Evolutionary conservation across 176 grass and related monocot genomes (phyloP), one percentile per base, ranked within the genome.

Genomic region (Aegilops tauschii): DNA sequence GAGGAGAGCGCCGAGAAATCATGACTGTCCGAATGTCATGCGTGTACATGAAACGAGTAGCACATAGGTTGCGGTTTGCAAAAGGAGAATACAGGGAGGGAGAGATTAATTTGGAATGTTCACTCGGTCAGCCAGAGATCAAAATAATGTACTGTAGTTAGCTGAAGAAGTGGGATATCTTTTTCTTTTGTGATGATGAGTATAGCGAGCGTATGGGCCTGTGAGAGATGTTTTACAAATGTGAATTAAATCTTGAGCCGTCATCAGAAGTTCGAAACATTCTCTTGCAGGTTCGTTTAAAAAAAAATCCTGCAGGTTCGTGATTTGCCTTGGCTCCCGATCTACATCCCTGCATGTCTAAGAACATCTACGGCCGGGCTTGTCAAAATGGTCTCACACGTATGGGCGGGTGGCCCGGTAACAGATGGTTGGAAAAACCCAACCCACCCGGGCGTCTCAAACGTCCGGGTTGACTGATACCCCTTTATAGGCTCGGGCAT

Each of bases 11-110:
- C 52, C 1, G 58, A 64, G 9, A 88, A 78, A 71, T 82, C 78
- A 35, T 85, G 86, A 91, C 88, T 74, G 13, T 14, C 77, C 36
- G 35, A 30, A 52, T 70, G 77, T 20, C 35, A 34, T 64, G 76
- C 69, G 68, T 91, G 82, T 91, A 91, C 82, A 91, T 85, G 81
- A 80, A 80, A 84, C 10, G 77, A 34, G 85, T 93, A 90, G 88
- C 87, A 85, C 72, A 90, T 87, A 93, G 88, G 81, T 79, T 39
- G 81, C 87, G 65, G 29, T 73, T 79, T 29, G 77, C 81, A 39
- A 59, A 81, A 86, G 59, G 61, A 28, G 30, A 59, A 85, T 77
- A 67, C 73, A 10, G 21, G 69, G 69, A 10, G 11, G 69, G 69
- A 10, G 16, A 61, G 69, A 62, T 77, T 63, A 81, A 81, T 23